Evolutionary conservation across 73 alveolate genomes (phyloP).

Genomic region (Durusdinium trenchii): DNA sequence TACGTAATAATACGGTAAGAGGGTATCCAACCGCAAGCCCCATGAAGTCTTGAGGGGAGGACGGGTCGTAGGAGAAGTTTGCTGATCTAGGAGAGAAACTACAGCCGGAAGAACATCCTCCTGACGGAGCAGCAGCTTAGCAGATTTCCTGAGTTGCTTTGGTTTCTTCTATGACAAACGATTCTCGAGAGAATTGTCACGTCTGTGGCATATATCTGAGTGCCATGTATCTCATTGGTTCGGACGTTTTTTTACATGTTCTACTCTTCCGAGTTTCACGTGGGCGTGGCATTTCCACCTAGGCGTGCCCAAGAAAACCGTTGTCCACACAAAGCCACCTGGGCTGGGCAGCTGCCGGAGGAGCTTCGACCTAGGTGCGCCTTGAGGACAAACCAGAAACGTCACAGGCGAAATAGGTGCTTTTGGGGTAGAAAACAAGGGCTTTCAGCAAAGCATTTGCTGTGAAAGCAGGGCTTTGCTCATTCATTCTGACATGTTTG

Average conservation of each 20-base stretch:
- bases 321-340: constrained; percentile 13
- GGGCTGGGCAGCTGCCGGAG: constrained; percentile 71
- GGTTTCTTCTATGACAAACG: too few species aligned
- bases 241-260: neutral
- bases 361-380: constrained; percentile 38
- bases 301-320: constrained; percentile 63
- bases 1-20: too few species aligned
- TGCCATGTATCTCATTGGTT: neutral
- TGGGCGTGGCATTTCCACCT: neutral
- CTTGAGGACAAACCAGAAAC: too few species aligned
- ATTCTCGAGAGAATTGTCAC: too few species aligned
- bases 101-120: constrained; percentile 29
- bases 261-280: neutral
- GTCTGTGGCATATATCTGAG: too few species aligned
- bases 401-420: too few species aligned
- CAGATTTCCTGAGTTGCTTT: neutral
- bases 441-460: too few species aligned
- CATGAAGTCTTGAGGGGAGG: too few species aligned
- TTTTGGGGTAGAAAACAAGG: too few species aligned
- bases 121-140: constrained; percentile 19
- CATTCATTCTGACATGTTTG: too few species aligned
- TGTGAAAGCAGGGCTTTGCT: too few species aligned
- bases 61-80: neutral
- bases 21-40: too few species aligned
- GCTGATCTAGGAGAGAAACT: constrained; percentile 9